Evolutionary conservation across 305 asterid species (phyloP).

Genomic region (Fraxinus latifolia): DNA sequence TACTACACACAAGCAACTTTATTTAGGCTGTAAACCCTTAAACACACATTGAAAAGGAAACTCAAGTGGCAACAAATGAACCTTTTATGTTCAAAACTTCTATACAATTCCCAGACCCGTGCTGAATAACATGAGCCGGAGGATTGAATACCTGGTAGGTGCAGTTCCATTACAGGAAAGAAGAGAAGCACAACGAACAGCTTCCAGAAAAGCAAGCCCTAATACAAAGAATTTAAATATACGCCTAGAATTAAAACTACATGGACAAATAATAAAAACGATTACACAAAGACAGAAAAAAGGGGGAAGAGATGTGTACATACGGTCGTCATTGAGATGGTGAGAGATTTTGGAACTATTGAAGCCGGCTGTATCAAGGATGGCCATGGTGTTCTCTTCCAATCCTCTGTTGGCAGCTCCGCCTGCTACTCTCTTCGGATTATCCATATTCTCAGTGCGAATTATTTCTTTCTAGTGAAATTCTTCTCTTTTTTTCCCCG

Average conservation of each 20-base stretch:
- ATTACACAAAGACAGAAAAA: background rate
- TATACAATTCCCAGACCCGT: background rate
- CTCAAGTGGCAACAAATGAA: background rate
- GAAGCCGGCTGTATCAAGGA: conserved; percentile 77
- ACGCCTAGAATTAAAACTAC: background rate
- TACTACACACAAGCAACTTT: conserved; percentile 2
- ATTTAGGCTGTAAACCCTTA: background rate
- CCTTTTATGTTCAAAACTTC: background rate
- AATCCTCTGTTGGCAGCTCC: conserved; percentile 38
- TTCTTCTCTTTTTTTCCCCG: conserved; percentile 13
- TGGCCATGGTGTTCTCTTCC: conserved; percentile 85
- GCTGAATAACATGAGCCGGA: background rate
- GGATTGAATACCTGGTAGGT: conserved; percentile 51
- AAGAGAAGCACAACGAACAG: conserved; percentile 75
- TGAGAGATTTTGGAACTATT: conserved; percentile 42
- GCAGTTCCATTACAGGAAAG: conserved; percentile 55
- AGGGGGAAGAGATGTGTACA: conserved; percentile 6
- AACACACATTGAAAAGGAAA: background rate
- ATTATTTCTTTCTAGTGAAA: background rate
- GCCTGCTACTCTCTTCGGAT: conserved; percentile 34
- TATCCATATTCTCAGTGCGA: conserved; percentile 30
- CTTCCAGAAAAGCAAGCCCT: conserved; percentile 83
- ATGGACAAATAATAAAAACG: background rate
- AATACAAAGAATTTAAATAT: background rate
- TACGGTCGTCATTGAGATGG: conserved; percentile 74